Percentiles rank a stretch among this genome's conserved stretches.
Evolutionary conservation across 2,329 filamentous ascomycete species (phyloP).

Genomic region (Fusarium secorum): DNA sequence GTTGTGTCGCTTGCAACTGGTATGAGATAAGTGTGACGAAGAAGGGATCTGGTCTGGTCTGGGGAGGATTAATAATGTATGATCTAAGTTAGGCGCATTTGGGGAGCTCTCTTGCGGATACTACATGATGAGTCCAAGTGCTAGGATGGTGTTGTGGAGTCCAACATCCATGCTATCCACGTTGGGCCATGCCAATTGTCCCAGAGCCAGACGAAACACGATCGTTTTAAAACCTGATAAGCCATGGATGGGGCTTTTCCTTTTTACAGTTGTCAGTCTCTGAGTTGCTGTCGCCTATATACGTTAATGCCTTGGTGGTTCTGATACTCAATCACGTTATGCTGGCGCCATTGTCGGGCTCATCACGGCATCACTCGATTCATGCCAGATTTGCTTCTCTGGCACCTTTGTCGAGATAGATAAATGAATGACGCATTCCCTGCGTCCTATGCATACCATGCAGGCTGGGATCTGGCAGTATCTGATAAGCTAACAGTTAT

Average conservation of each 20-base stretch:
- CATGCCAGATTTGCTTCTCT: conserved; percentile 6
- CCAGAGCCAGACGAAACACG: conserved; percentile 21
- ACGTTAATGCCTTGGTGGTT: neutral
- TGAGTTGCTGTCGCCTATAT: neutral
- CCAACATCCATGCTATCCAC: conserved; percentile 1
- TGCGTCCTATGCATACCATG: conserved; percentile 11
- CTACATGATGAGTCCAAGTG: conserved; percentile 36
- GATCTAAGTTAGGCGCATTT: conserved; percentile 13
- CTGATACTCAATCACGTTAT: neutral
- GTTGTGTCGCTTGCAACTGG: conserved; percentile 14
- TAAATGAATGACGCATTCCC: conserved; percentile 32
- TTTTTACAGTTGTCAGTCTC: neutral
- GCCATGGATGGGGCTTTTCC: neutral
- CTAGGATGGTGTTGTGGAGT: conserved; percentile 35
- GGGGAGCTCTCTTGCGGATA: conserved; percentile 23
- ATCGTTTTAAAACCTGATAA: neutral
- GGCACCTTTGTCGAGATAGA: conserved; percentile 1
- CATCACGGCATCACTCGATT: neutral
- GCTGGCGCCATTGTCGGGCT: neutral
- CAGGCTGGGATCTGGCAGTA: conserved; percentile 30
- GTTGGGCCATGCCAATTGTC: neutral
- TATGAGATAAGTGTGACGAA: conserved; percentile 39
- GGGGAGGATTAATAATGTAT: conserved; percentile 34
- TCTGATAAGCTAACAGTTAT: conserved; percentile 31
- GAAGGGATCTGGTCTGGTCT: neutral